Evolutionary conservation across 148 eudicot species (phyloP), one percentile per base, ranked within the genome.

Genomic region (Silene conica): DNA sequence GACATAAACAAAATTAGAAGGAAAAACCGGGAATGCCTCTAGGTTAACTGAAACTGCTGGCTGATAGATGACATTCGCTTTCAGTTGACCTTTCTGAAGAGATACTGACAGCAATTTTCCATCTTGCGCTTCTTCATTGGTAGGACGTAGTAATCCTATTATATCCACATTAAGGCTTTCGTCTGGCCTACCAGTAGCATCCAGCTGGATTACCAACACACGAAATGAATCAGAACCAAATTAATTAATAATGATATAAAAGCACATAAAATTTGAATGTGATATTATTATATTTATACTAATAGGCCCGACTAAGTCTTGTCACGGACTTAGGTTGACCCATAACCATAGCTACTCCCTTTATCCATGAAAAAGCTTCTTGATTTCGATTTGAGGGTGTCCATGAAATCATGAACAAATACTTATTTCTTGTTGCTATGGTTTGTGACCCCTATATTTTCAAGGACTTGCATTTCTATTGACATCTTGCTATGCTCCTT

Each of bases 151-250:
- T 46, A 88, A 83, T 74, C 96, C 92, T 50, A 80, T 70, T 58
- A 94, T 58, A 81, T 94, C 96, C 65, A 87, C 75, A 69, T 90
- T 73, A 75, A 94, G 96, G 85, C 93, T 89, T 83, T 94, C 98
- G 81, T 94, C 98, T 73, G 98, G 93, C 79, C 98, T 85, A 56
- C 98, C 98, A 19, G 85, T 82, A 67, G 98, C 97, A 85, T 91
- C 97, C 83, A 94, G 81, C 98, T 94, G 88, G 84, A 85, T 72
- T 63, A 48, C 71, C 76, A 80, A 48, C 69, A 71, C n/a, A 76
- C 48, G 65, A 68, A 16, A 60, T n/a, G 28, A 34, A 45, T 66
- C 69, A 80, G 59, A 76, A 67, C 25, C 21, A 22, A 43, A 46
- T 71, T 15, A 31, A 22, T 21, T 21, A 20, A 55, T 23, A 52